These are phyloP conservation scores for Thuidium tamariscinum DNA, from an alignment of 225 moss, liverwort and hornwort genomes.

Conservation along the genomic window DNA sequence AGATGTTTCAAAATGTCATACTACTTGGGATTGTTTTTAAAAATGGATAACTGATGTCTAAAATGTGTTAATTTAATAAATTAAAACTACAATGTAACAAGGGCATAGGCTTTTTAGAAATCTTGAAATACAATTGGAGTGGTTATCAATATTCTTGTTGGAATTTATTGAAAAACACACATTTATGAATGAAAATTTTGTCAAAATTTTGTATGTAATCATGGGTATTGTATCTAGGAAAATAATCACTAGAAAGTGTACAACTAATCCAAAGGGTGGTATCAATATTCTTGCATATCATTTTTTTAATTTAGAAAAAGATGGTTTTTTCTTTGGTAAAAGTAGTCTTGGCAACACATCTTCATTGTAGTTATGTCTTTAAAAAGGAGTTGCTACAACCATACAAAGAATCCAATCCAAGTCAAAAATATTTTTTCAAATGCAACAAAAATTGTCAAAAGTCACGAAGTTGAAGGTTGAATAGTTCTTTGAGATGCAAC, in stretches of 20 bases:
- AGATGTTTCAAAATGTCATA: not conserved
- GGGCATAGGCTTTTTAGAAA: not conserved
- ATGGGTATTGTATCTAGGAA: accelerated
- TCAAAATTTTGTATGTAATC: too few relatives aligned
- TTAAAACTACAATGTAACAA: not conserved
- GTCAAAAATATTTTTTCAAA: not conserved
- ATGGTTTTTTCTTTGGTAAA: accelerated
- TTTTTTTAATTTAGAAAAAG: not conserved
- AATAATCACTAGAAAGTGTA: not conserved
- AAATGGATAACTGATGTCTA: not conserved
- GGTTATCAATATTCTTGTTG: not conserved
- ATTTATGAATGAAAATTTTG: not conserved
- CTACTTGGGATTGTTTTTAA: not conserved
- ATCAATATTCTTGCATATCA: not conserved
- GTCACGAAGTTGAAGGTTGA: accelerated
- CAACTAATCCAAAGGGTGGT: not conserved
- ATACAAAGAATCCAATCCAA: accelerated
- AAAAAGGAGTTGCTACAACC: accelerated
- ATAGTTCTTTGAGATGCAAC: not conserved
- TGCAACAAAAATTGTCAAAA: not conserved
- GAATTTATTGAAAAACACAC: not conserved
- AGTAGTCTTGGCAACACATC: not conserved
- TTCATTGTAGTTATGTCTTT: not conserved
- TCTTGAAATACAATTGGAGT: not conserved
- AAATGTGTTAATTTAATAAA: not conserved